Evolutionary conservation across 129 eudicot genomes (phyloP).

Genomic region (Centella asiatica): DNA sequence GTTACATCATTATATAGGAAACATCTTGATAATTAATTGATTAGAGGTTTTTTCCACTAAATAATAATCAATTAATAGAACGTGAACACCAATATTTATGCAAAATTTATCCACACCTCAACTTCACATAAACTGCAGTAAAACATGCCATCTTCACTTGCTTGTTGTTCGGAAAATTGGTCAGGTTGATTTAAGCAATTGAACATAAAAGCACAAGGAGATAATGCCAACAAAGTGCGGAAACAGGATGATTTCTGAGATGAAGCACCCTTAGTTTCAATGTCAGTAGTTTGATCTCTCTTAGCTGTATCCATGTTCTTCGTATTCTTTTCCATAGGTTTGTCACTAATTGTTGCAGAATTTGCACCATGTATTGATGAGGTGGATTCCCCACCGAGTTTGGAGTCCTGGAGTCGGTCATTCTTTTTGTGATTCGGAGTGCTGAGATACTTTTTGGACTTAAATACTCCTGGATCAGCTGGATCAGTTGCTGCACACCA

Average conservation of each 20-base stretch:
- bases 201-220: slow-evolving; percentile 64
- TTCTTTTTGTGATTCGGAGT: slow-evolving; percentile 31
- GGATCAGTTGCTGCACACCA: slow-evolving; percentile 99
- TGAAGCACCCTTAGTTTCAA: slow-evolving; percentile 19
- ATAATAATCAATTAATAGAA: not conserved
- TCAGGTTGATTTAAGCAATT: slow-evolving; percentile 40
- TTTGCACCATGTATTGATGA: slow-evolving; percentile 60
- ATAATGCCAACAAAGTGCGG: slow-evolving; percentile 30
- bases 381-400: slow-evolving; percentile 57
- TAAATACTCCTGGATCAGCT: slow-evolving; percentile 95
- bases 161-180: slow-evolving; percentile 58
- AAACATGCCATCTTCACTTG: slow-evolving; percentile 97
- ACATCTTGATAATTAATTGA: too few relatives aligned
- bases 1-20: too few relatives aligned
- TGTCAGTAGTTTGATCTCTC: slow-evolving; percentile 36
- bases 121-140: slow-evolving; percentile 97
- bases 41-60: too few relatives aligned
- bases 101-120: slow-evolving; percentile 44
- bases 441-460: slow-evolving; percentile 76
- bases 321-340: slow-evolving; percentile 23
- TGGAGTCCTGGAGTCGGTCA: slow-evolving; percentile 37
- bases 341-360: slow-evolving; percentile 34
- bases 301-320: slow-evolving; percentile 32
- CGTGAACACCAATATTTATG: not conserved
- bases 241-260: slow-evolving; percentile 22